These are phyloP conservation scores for Venturia pyrina DNA, from an alignment of 2,329 filamentous ascomycete species.

Conservation along the genomic window DNA sequence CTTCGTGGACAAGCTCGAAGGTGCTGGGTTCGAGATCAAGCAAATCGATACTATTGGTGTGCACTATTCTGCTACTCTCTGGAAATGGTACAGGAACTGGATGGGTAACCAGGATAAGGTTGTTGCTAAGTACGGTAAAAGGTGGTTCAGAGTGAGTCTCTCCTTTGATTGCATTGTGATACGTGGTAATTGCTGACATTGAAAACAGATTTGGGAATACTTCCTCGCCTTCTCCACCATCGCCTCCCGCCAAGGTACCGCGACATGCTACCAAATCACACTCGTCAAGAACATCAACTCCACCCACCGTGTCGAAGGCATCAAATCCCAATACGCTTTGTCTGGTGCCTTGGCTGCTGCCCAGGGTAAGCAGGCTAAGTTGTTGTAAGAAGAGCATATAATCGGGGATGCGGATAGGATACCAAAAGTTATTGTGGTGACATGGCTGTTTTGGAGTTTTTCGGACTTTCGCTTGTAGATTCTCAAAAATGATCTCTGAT, in stretches of 20 bases:
- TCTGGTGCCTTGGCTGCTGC: constrained; percentile 50
- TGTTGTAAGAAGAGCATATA: neutral
- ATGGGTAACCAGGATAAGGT: constrained; percentile 88
- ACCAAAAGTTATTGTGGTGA: neutral
- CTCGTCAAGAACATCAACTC: constrained; percentile 86
- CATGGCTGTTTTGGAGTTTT: neutral
- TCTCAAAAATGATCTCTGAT: neutral
- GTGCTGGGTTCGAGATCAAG: constrained; percentile 85
- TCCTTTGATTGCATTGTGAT: neutral
- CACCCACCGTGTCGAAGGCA: constrained; percentile 69
- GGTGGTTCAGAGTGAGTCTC: constrained; percentile 80
- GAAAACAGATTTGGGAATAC: constrained; percentile 75
- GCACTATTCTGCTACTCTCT: constrained; percentile 92
- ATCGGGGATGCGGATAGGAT: neutral
- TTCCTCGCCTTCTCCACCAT: constrained; percentile 84
- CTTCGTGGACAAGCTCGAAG: constrained; percentile 76
- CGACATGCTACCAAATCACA: constrained; percentile 79
- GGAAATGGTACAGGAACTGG: constrained; percentile 99
- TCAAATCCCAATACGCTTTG: constrained; percentile 59
- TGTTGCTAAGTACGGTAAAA: constrained; percentile 84
- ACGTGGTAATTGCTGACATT: constrained; percentile 11
- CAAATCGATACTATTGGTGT: constrained; percentile 85
- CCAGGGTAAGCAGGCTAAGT: constrained; percentile 20
- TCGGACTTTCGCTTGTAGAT: neutral
- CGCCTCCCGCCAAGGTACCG: constrained; percentile 70